Evolutionary conservation across 345 rosid species (phyloP), one percentile per base, ranked within the genome.

Genomic region (Gossypium stocksii): DNA sequence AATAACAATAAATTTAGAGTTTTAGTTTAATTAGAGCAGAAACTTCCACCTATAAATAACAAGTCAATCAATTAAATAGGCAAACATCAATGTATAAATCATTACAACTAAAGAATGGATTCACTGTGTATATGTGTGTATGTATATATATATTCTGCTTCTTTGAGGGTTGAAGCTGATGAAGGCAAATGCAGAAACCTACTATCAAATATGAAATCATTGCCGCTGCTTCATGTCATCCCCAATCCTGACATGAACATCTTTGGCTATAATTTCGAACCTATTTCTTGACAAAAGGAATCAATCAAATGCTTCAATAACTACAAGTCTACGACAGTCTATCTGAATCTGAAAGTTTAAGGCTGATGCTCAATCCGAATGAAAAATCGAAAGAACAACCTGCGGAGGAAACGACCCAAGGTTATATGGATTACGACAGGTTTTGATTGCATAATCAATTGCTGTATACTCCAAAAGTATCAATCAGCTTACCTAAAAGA

Each of bases 311-410:
- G 7, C 25, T 56, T 69, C 27, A 34, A 1, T 3, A 34, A 34
- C 41, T 9, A 16, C 17, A 59, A 66, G 51, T 20, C 8, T 27
- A 14, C 15, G 19, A 19, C 22, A 49, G 8, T 52, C 60, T 22
- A n/a, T 51, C 25, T 51, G 45, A 20, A 17, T 69, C 22, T 25
- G 29, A 53, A 76, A 48, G 41, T 65, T 38, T 38, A 71, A 67
- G 13, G 65, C 73, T 69, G 63, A 73, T 58, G n/a, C 78, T 48
- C 70, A 56, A 76, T 43, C 73, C 44, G 3, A 41, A 13, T 7
- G 16, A 63, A 70, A 49, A 49, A 8, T n/a, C 29, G 61, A 64
- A 69, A 61, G 20, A 11, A 77, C 71, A 72, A 69, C 81, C 82
- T 85, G 84, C 60, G 48, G 8, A 60, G 65, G 16, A 65, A 16